phyloP scores from a whole-genome alignment of 148 eudicot species.

The Pouteria glomerata region DNA sequence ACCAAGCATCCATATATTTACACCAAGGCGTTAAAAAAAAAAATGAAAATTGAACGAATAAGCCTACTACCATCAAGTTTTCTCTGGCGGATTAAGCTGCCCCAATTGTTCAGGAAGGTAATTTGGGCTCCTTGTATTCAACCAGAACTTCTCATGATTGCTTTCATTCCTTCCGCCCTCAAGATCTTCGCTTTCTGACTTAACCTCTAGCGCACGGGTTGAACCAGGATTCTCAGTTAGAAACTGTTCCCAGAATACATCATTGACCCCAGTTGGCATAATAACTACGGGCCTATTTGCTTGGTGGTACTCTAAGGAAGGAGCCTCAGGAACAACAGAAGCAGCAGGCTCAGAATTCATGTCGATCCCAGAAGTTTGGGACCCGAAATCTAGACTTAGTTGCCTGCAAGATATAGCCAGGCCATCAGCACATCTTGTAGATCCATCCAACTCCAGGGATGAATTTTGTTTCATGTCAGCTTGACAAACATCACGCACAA shows the following conservation, averaged over 20 bases:
- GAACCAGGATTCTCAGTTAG: conserved; percentile 87
- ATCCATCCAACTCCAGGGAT: conserved; percentile 44
- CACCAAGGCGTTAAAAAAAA: neutral
- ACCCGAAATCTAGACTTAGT: conserved; percentile 39
- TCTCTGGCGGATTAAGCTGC: conserved; percentile 71
- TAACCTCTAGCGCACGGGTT: conserved; percentile 39
- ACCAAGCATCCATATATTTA: neutral
- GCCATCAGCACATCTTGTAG: conserved; percentile 47
- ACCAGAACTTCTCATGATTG: conserved; percentile 48
- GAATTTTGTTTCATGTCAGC: conserved; percentile 21
- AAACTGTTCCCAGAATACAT: conserved; percentile 82
- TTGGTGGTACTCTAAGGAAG: conserved; percentile 27
- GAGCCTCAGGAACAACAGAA: conserved; percentile 19
- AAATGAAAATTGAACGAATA: neutral
- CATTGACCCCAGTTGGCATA: conserved; percentile 53
- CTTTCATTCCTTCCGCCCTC: conserved; percentile 44
- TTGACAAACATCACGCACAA: conserved; percentile 29
- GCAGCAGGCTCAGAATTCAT: conserved; percentile 57
- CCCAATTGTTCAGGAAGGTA: conserved; percentile 61
- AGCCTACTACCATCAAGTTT: conserved; percentile 38
- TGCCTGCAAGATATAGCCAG: conserved; percentile 62
- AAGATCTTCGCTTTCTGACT: conserved; percentile 42
- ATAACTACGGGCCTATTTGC: conserved; percentile 30
- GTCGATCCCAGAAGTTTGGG: conserved; percentile 44
- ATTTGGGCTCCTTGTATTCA: conserved; percentile 43